Evolutionary conservation across 257 asterid species (phyloP).

Genomic region (Avicennia marina): DNA sequence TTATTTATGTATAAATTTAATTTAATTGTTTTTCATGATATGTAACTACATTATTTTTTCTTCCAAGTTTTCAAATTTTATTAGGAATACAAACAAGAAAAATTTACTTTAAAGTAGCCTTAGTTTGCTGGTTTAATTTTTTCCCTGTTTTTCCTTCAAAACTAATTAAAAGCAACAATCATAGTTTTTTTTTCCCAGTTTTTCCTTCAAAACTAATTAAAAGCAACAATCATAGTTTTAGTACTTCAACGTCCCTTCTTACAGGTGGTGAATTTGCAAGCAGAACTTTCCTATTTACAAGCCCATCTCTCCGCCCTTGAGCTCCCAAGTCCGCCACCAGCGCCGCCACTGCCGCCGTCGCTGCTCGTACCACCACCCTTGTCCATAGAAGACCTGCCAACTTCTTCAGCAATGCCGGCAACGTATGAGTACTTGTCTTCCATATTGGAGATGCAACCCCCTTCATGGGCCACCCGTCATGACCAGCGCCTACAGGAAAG

Average conservation of each 20-base stretch:
- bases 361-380: conserved; percentile 5
- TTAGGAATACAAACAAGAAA: no score
- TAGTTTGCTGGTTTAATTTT: no score
- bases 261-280: conserved; percentile 77
- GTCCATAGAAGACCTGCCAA: conserved; percentile 45
- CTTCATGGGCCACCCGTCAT: conserved; percentile 42
- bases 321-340: conserved; percentile 62
- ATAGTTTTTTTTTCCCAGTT: no score
- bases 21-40: no score
- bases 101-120: no score
- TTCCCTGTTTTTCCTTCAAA: no score
- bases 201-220: no score
- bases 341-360: conserved; percentile 4
- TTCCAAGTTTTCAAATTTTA: no score
- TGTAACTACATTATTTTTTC: no score
- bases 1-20: no score
- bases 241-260: neutral
- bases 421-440: conserved; percentile 59
- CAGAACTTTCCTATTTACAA: conserved; percentile 70
- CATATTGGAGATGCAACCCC: conserved; percentile 33
- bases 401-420: conserved; percentile 31
- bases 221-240: no score
- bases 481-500: conserved; percentile 44
- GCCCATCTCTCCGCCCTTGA: conserved; percentile 75
- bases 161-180: no score